Evolutionary conservation across 495 filamentous ascomycete genomes (phyloP), one percentile per base, ranked within the genome.

Genomic region (Penicillium canescens): DNA sequence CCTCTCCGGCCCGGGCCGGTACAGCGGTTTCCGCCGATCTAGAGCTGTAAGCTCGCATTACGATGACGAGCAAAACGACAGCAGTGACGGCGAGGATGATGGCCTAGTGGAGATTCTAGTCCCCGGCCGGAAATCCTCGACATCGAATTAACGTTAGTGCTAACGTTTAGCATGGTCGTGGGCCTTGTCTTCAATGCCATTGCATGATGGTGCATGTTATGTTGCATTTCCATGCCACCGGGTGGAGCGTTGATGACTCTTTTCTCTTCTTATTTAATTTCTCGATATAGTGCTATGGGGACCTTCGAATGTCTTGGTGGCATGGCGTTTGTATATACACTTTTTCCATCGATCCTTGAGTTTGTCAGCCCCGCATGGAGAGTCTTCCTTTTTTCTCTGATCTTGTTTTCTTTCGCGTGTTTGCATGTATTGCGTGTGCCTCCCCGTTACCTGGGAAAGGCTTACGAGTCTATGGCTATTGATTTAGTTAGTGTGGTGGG

Each of bases 51-150:
- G 61, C 33, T 75, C 75, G 18, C 69, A 71, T 14, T 74, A 70
- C 37, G 72, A 72, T 3, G 71, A 75, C 18, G 72, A 75, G 18
- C 66, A 75, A 41, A 68, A 77, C 35, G 74, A 78, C 47, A 75
- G 72, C 55, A 77, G 74, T 37, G 76, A 77, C 33, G 76, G 73
- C 11, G 75, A 78, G 42, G 74, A 77, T 51, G 76, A 78, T 16
- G 76, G 76, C 18, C 62, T 78, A 10, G 76, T 78, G n/a, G 76
- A 78, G 51, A 79, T 78, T 11, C 51, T 73, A 20, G 73, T 77
- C 13, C 75, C 75, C 24, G 70, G 71, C 28, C 66, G 69, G 42
- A 78, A 72, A 55, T 66, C 74, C 35, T 67, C 69, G 39, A 65
- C 62, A 38, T 65, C 63, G 13, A 61, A 64, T 34, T 59, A 59